phyloP scores from a whole-genome alignment of 1,284 basidiomycete genomes.

The Microbotryum intermedium region DNA sequence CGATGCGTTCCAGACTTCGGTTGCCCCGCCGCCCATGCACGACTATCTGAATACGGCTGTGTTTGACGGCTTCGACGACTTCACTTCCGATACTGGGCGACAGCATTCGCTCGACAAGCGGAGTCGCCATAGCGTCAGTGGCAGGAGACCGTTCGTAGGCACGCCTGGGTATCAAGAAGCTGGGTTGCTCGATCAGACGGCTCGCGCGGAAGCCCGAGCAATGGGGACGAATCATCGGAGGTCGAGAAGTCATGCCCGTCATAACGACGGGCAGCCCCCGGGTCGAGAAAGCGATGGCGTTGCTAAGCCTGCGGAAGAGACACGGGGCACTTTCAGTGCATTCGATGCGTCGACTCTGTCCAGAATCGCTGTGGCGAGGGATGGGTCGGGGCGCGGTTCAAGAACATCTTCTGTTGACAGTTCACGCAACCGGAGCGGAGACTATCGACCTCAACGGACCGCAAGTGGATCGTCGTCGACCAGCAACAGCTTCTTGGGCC shows the following conservation, averaged over 20 bases:
- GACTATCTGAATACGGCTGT: not conserved
- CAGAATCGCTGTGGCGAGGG: too few species aligned
- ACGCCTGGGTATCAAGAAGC: conserved; percentile 11
- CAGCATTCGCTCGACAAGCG: conserved; percentile 2
- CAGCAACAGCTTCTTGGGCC: not conserved
- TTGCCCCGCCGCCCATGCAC: conserved; percentile 1
- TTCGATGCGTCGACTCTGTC: too few species aligned
- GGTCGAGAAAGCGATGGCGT: too few species aligned
- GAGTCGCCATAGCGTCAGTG: not conserved
- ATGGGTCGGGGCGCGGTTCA: too few species aligned
- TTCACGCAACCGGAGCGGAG: too few species aligned
- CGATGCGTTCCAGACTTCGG: not conserved
- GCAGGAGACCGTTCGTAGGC: not conserved
- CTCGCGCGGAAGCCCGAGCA: not conserved
- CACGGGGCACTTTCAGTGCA: too few species aligned
- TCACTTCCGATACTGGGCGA: not conserved
- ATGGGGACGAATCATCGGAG: not conserved
- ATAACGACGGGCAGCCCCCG: too few species aligned
- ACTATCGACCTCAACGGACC: too few species aligned
- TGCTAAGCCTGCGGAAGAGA: too few species aligned
- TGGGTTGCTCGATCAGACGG: conserved; percentile 6
- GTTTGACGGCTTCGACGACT: not conserved
- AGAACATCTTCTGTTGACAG: too few species aligned
- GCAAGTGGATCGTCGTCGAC: too few species aligned
- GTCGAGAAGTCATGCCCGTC: conserved; percentile 6